Base-by-base conservation (phyloP, 306 rosid species). In the Glycine latifolia region DNA sequence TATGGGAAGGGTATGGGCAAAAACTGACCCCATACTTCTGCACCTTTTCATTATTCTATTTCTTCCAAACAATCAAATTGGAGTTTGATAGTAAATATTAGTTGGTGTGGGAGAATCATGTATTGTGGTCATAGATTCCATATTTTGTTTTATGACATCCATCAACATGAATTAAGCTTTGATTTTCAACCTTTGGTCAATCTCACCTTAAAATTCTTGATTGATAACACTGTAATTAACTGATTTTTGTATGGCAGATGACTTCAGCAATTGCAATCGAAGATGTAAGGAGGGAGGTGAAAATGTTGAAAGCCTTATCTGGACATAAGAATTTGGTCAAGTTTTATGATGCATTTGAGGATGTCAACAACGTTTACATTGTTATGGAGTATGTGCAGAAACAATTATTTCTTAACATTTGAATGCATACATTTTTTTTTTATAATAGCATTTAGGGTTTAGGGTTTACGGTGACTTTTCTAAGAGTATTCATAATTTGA, bases 271-370 rank as follows among this genome's bases (percentile, higher is more conserved):
- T 95, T 87, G 94, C 96, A 41, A 89, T 95, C 73, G 99, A 95
- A 87, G 99, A 95, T 88, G 97, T 91, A 60, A 89, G 98, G 31
- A 90, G 98, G 89, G 99, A 95, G 88, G 98, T 93, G 87, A 93
- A 91, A 83, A 93, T 95, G 88, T 87, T 95, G 92, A 95, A 91
- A 83, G 94, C 90, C 74, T 88, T 95, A 86, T 89, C 98, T 65
- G 98, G 97, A 72, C 99, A 95, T 81, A 85, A 37, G 79, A 93
- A 95, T 87, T 81, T 95, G 88, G 92, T 95, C 85, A 91, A 91
- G 68, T 95, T 93, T 88, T 84, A 95, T 47, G 98, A 91, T 70
- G 91, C 94, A 50, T 93, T 91, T 84, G 99, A 93, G 89, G 99
- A 95, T 83, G 88, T 76, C 66, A 86, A 88, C 89, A 91, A 93